Evolutionary conservation across 2,329 filamentous ascomycete species (phyloP), one percentile per base, ranked within the genome.

Genomic region (Colletotrichum endophyticum): DNA sequence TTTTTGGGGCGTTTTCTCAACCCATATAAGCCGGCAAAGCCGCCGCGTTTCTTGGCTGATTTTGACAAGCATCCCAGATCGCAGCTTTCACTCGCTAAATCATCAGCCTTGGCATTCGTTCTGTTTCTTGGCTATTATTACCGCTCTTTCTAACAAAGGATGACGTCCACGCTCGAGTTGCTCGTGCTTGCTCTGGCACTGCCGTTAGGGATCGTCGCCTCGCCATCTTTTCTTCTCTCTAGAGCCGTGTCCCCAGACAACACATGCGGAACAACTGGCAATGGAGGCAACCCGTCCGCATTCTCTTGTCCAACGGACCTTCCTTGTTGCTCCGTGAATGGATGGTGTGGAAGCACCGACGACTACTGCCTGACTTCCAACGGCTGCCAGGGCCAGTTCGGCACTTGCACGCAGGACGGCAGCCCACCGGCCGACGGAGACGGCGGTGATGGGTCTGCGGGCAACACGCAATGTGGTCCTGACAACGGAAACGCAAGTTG

Each of bases 401-500:
- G 83, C 8, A 82, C 59, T 16, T 77, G 74, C n/a, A 61, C 28
- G 6, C 66, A 74, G 27, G 39, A 68, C 36, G 70, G 73, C 25
- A 66, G 16, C 19, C 70, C 44, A 25, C 28, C 73, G 19, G 59
- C 68, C n/a, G 36, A 12, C 27, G 59, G 56, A 22, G 64, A 53
- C n/a, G 59, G 28, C 28, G 57, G 63, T 19, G 62, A 63, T 39
- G 70, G 63, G 49, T 57, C 63, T 16, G 67, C 72, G 7, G 72
- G 75, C 86, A 56, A 87, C 86, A 39, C 89, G 89, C 76, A 89
- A 88, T 77, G 83, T 81, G 76, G 87, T 86, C 79, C 80, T 7
- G 78, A 79, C 8, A 79, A 75, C 25, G 79, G 76, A 2, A 78
- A 80, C 44, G 69, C 71, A 6, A 75, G 75, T 5, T 82, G 82